Evolutionary conservation across 75 land plant genomes (phyloP), one percentile per base, ranked within the genome.

Genomic region (Pseudotsuga menziesii): DNA sequence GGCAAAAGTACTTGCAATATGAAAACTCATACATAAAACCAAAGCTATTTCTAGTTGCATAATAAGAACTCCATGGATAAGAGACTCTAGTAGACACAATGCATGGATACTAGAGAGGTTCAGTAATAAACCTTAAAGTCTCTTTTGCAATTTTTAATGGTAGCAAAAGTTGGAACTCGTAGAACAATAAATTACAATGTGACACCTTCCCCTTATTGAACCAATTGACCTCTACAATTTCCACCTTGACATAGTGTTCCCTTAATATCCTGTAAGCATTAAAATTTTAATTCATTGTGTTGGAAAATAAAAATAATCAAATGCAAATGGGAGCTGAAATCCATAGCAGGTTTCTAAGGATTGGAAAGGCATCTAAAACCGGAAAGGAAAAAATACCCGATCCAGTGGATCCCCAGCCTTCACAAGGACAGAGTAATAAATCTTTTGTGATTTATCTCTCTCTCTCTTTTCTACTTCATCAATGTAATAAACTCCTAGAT

Each of bases 401-500:
- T 90, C 93, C 25, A 88, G 79, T 75, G 79, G 79, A 58, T 88
- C 85, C 9, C 62, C 82, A 35, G 82, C 83, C 35, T 80, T 85
- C 77, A 76, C 78, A 74, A 87, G 76, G 17, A 82, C 83, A 61
- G 90, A 91, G 25, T 81, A 36, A 70, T 75, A 71, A 4, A 60
- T 63, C 61, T 79, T 84, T 6, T 83, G 78, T n/a, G 77, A 48
- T 67, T 84, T 86, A 23, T 87, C 91, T 56, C 87, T 79, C 12
- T 72, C 76, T 69, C 85, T 77, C 61, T 89, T 91, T 72, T 96
- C 99, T 79, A 83, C 81, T 73, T 92, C 95, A 83, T 96, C 99
- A 29, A 96, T 89, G 76, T 94, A 96, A 61, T 97, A 97, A 69
- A 96, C 91, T 60, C 99, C 93, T 61, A 96, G 79, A 66, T 93